Base-by-base conservation (phyloP, 1,284 basidiomycete genomes). In the Ceratobasidium sp. region DNA sequence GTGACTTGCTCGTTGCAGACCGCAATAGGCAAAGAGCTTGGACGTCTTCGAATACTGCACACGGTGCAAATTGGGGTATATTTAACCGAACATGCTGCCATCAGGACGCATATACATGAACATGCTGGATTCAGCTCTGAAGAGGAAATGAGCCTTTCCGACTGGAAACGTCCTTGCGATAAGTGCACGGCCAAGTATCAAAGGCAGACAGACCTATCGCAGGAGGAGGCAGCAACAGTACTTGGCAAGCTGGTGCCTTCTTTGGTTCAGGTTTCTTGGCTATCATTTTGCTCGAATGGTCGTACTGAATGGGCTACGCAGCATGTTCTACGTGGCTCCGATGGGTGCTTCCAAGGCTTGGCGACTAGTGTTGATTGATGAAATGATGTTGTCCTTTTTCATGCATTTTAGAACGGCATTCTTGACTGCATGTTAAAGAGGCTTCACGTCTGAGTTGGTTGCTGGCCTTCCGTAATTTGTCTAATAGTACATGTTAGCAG, bases 31-130 rank as follows among this genome's bases (percentile, higher is more conserved):
- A 59, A 54, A 28, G 67, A 70, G 11, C 43, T 70, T 21, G 38
- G 28, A 1, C 47, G 32, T 14, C 47, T 70, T 11, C 23, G 7
- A 9, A 59, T 49, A 18, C 50, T 70, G 1, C 8, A 50, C 18
- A 55, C 58, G 14, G 28, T 70, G 0, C 9, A 46, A 11, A 70
- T 59, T 26, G 67, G 67, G 14, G 58, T 70, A 1, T 70, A 70
- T 28, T 44, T 70, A 11, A 70, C 67, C 6, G 44, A 35, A 1
- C 67, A 70, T 50, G 13, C 28, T n/a, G 62, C 62, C 5, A 64
- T 64, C n/a, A 38, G 35, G 35, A 38, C 35, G 35, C 35, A 38
- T 38, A 38, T 11, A 38, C 6, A 5, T 5, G 35, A 38, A 38
- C 35, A 38, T 38, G 35, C 35, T 38, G 35, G 35, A 38, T 11